Base-by-base conservation (phyloP, 805 yeast species). In the Hanseniaspora guilliermondii region DNA sequence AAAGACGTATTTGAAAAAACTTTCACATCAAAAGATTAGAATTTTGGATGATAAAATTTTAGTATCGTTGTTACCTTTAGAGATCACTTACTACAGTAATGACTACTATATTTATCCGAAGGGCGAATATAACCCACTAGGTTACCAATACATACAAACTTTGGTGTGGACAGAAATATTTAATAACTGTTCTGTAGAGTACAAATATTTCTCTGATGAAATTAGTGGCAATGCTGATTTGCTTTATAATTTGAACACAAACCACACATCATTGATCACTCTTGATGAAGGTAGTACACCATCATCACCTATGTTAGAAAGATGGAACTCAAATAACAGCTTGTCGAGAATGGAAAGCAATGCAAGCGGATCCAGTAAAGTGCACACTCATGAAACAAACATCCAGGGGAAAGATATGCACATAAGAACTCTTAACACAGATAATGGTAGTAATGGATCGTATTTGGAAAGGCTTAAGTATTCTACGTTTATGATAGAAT, bases 371-470 rank as follows among this genome's bases (percentile, higher is more conserved):
- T 44, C 60, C 6, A 49, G 59, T 48, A 59, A 42, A 9, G n/a
- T 14, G 16, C 27, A 14, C 7, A 14, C 37, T 4, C 21, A 11
- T 16, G n/a, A 14, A 27, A n/a, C 39, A 39, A 22, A 39, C n/a
- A 8, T n/a, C 9, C 37, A 27, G 7, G 17, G 46, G 2, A 42
- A 42, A 42, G 46, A 42, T 2, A 3, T 12, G 7, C 42, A 22
- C 8, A 16, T 8, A n/a, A 32, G 36, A 44, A 37, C 16, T 3
- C 2, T 32, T 1, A 66, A 69, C 6, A 58, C 73, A 0, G 60
- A 65, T 70, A 14, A 62, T 70, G 53, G 66, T 73, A 37, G 71
- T 76, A 0, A 62, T 68, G 4, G 63, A 65, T 16, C 73, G 73
- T 75, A 68, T 67, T 58, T 61, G 68, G 65, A 58, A 61, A 37